These are phyloP conservation scores for Phascolomyces articulosus DNA, from an alignment of 371 early-diverging fungal species.

Conservation along the genomic window DNA sequence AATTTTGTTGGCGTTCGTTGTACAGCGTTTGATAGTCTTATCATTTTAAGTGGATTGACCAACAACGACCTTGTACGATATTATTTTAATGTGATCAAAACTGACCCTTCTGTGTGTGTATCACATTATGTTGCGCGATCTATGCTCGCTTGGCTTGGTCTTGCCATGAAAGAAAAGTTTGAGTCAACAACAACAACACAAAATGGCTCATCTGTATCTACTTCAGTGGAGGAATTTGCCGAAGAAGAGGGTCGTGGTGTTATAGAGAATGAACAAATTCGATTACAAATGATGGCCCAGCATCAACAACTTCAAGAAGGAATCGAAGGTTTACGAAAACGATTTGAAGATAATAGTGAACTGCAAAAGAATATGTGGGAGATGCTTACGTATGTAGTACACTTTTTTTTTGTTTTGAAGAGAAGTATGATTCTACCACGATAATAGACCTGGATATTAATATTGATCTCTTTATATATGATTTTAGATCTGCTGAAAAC, in stretches of 20 bases:
- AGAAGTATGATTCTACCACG: too few species aligned
- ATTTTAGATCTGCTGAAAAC: slow-evolving; percentile 30
- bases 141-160: slow-evolving; percentile 54
- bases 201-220: background rate
- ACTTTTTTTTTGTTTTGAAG: too few species aligned
- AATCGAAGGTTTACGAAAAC: slow-evolving; percentile 37
- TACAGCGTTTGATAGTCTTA: slow-evolving; percentile 67
- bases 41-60: slow-evolving; percentile 63
- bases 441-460: too few species aligned
- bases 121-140: slow-evolving; percentile 56
- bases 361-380: slow-evolving; percentile 47
- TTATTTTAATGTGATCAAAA: slow-evolving; percentile 54
- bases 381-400: slow-evolving; percentile 34
- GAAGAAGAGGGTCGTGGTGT: slow-evolving; percentile 51
- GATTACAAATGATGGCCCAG: slow-evolving; percentile 22
- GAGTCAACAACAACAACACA: slow-evolving; percentile 5
- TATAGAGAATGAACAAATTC: slow-evolving; percentile 31
- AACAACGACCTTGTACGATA: slow-evolving; percentile 51
- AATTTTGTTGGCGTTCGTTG: slow-evolving; percentile 69
- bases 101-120: slow-evolving; percentile 60
- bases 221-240: slow-evolving; percentile 44
- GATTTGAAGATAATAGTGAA: slow-evolving; percentile 36
- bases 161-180: slow-evolving; percentile 47
- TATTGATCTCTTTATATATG: background rate
- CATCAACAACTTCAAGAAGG: slow-evolving; percentile 35